Base-by-base conservation (phyloP, 768 basidiomycete genomes). In the Suillus discolor region DNA sequence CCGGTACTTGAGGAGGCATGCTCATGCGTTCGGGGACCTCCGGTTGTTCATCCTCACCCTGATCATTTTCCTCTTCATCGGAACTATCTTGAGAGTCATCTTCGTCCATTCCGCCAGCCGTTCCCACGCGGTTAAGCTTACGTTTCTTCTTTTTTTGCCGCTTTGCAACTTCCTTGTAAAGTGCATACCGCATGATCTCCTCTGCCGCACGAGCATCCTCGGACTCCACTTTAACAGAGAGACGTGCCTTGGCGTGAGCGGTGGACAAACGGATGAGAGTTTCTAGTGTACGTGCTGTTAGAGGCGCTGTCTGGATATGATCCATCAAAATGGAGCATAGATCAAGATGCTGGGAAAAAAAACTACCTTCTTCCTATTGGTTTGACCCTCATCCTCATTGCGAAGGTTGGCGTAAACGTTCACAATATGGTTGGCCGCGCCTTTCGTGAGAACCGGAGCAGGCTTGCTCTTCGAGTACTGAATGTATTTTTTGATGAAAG, bases 251-350 rank as follows among this genome's bases (percentile, higher is more conserved):
- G 54, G 97, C 97, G 78, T 99, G 97, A 1, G 97, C 97, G 20
- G 97, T 99, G 6, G 97, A 89, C 11, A 99, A 86, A 82, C 97
- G 97, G 77, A 99, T 99, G 57, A 99, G 85, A 0, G 97, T 99
- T 79, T 99, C 97, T 66, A 99, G 88, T 4, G 97, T 97, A 85
- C 97, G 96, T 23, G 97, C 97, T 3, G 97, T 99, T 71, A 99
- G 81, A 12, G 97, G 97, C 6, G 97, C 93, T 5, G 97, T 99
- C 97, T 99, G 71, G 62, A 63, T 68, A 53, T 65, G 61, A 69
- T 72, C 49, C 62, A 57, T 68, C 4, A 63, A 63, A 65, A 45
- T 62, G 31, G 20, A 51, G 34, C 53, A 39, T 57, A 34, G 8
- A 15, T 49, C 47, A 61, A 39, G 47, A 61, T 61, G n/a, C 71